These are phyloP conservation scores for Hibiscus mutabilis DNA, from an alignment of 345 rosid genomes.

Conservation along the genomic window DNA sequence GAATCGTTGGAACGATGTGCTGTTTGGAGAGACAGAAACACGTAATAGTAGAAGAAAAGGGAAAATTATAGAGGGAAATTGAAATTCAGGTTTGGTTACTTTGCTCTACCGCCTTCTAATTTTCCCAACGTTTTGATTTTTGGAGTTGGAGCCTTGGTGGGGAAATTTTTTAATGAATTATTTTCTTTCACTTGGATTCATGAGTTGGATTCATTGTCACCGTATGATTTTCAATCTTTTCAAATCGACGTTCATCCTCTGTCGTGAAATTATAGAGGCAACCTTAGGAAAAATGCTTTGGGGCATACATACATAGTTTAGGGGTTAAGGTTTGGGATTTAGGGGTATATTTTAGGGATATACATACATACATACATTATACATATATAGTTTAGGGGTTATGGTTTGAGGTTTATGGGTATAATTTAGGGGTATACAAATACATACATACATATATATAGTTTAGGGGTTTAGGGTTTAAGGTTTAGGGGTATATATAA, in stretches of 20 bases:
- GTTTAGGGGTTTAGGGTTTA: too few species aligned
- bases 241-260: background rate
- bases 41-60: background rate
- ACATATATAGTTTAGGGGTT: too few species aligned
- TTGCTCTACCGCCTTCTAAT: slow-evolving; percentile 4
- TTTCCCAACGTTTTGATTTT: background rate
- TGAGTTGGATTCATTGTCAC: background rate
- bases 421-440: too few species aligned
- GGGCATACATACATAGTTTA: background rate
- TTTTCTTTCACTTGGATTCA: slow-evolving; percentile 4
- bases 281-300: background rate
- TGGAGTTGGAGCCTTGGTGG: background rate
- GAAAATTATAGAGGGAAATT: background rate
- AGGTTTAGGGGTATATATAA: too few species aligned
- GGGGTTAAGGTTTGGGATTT: too few species aligned
- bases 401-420: too few species aligned
- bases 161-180: background rate
- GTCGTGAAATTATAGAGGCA: background rate
- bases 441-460: too few species aligned
- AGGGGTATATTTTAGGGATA: too few species aligned
- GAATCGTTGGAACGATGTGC: background rate
- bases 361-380: too few species aligned
- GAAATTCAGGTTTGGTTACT: background rate
- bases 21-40: background rate
- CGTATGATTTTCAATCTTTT: background rate